phyloP scores from a whole-genome alignment of 2,329 filamentous ascomycete genomes.

The Aspergillus sp. region DNA sequence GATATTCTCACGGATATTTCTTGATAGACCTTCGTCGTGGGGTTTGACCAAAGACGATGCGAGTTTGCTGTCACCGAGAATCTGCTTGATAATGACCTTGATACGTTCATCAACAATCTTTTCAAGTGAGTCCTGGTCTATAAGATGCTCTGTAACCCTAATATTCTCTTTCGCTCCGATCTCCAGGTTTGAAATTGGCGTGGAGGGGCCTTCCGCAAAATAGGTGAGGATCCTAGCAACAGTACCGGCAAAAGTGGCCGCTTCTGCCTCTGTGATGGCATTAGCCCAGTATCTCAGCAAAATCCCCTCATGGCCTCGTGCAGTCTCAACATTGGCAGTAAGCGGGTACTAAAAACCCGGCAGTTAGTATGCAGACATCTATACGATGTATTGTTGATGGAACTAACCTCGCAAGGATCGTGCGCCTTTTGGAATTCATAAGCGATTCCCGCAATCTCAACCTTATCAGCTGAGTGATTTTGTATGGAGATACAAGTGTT shows the following conservation, averaged over 20 bases:
- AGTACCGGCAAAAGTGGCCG: constrained; percentile 28
- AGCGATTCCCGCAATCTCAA: constrained; percentile 26
- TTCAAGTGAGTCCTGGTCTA: constrained; percentile 29
- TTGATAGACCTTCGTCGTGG: not conserved
- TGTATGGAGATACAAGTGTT: constrained; percentile 46
- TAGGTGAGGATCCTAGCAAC: constrained; percentile 33
- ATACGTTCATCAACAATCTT: constrained; percentile 36
- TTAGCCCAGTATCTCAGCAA: constrained; percentile 43
- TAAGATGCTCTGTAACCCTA: not conserved
- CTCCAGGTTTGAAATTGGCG: constrained; percentile 23
- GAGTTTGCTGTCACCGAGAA: constrained; percentile 31
- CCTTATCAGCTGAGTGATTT: constrained; percentile 28
- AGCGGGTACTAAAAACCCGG: constrained; percentile 33
- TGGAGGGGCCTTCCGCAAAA: constrained; percentile 32
- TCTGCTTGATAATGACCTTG: constrained; percentile 33
- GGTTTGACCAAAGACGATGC: constrained; percentile 17
- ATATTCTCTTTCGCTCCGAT: constrained; percentile 10
- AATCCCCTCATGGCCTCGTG: constrained; percentile 35
- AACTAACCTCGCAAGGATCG: constrained; percentile 40
- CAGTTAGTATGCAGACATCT: constrained; percentile 8
- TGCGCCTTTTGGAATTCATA: constrained; percentile 34
- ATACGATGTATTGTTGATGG: not conserved
- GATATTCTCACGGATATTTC: not conserved
- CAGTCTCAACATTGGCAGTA: constrained; percentile 41
- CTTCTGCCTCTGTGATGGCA: constrained; percentile 36